A percentile compares a stretch with the other conserved stretches of the same genome.
These are phyloP conservation scores for Triticum urartu DNA, from an alignment of 176 grass and related monocot species.

Conservation along the genomic window DNA sequence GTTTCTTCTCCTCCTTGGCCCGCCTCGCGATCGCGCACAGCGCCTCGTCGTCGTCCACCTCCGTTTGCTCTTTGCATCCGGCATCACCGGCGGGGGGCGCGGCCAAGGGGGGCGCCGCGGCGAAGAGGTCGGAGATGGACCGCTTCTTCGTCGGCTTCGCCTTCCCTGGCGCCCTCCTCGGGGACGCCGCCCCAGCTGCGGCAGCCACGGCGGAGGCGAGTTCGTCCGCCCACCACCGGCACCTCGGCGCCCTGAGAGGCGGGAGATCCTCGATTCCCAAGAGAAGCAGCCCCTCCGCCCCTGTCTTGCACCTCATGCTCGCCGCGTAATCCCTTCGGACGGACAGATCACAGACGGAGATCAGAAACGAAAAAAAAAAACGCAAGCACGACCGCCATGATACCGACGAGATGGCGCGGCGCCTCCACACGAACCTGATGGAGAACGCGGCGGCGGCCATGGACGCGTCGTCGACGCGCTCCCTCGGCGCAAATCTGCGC, in stretches of 20 bases:
- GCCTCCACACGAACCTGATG: conserved; percentile 30
- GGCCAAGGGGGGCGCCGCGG: conserved; percentile 40
- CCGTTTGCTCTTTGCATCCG: neutral
- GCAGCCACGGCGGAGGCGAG: conserved; percentile 6
- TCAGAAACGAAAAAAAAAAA: neutral
- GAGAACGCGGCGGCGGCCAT: conserved; percentile 47
- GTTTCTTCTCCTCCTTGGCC: conserved; percentile 15
- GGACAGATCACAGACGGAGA: neutral
- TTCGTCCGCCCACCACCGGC: conserved; percentile 67
- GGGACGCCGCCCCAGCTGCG: too few relatives aligned
- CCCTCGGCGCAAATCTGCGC: neutral
- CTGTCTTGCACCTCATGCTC: conserved; percentile 16
- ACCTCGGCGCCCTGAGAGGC: conserved; percentile 42
- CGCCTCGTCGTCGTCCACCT: conserved; percentile 20
- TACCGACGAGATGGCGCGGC: neutral
- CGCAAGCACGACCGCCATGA: too few relatives aligned
- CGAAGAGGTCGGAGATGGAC: conserved; percentile 65
- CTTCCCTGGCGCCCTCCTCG: conserved; percentile 15
- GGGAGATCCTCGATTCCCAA: conserved; percentile 22
- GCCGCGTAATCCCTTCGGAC: conserved; percentile 37
- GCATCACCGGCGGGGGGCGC: neutral
- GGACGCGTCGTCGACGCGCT: neutral
- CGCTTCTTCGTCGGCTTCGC: conserved; percentile 54
- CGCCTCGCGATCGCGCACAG: conserved; percentile 28
- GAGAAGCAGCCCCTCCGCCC: neutral